Conservation (phyloP, 2,329 filamentous ascomycete species). For the Coleophoma crateriformis region DNA sequence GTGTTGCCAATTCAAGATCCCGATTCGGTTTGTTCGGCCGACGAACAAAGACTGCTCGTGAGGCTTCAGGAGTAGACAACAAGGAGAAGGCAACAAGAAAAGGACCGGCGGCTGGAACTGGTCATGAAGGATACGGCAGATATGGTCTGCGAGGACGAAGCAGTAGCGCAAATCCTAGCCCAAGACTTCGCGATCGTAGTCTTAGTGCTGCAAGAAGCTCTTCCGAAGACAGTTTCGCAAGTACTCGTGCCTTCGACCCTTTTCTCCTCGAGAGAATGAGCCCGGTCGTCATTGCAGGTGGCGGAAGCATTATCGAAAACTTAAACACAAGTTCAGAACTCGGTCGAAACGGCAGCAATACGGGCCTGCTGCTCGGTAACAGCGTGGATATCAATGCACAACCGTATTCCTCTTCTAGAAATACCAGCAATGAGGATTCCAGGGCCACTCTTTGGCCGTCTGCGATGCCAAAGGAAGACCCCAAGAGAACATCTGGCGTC, state of each 20-base stretch:
- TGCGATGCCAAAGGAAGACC: conserved; percentile 36
- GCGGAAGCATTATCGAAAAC: conserved; percentile 57
- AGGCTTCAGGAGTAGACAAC: conserved; percentile 43
- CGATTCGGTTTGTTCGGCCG: conserved; percentile 76
- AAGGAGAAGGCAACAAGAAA: conserved; percentile 58
- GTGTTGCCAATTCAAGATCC: conserved; percentile 49
- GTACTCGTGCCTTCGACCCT: conserved; percentile 40
- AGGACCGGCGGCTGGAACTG: conserved; percentile 86
- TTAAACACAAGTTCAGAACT: conserved; percentile 47
- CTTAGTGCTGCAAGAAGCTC: conserved; percentile 29
- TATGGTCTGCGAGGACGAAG: conserved; percentile 58
- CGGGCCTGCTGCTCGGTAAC: conserved; percentile 36
- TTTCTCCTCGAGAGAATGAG: conserved; percentile 59
- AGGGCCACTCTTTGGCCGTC: conserved; percentile 49
- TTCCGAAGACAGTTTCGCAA: conserved; percentile 46
- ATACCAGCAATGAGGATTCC: conserved; percentile 26
- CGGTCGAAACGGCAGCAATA: conserved; percentile 42
- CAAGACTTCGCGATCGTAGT: conserved; percentile 32
- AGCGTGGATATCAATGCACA: conserved; percentile 36
- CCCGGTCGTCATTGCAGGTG: conserved; percentile 57
- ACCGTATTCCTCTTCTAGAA: conserved; percentile 13
- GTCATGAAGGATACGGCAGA: conserved; percentile 79
- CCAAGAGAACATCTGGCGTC: conserved; percentile 10
- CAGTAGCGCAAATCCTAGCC: conserved; percentile 46
- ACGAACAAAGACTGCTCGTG: conserved; percentile 58